These are phyloP conservation scores for Friedmanniomyces endolithicus DNA, from an alignment of 495 filamentous ascomycete species.

Conservation along the genomic window DNA sequence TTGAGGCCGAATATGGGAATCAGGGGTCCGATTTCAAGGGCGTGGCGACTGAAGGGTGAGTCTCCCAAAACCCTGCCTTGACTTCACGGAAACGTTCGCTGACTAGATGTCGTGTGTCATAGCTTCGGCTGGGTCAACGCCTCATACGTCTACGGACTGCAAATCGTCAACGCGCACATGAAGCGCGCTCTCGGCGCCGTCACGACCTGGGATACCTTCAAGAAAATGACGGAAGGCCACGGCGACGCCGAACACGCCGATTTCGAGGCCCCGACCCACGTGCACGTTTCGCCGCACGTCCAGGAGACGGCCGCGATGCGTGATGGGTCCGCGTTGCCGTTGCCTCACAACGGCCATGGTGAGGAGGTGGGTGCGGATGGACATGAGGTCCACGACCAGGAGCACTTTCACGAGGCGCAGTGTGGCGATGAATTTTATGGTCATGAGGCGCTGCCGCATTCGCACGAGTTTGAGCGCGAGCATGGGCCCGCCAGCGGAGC, in stretches of 20 bases:
- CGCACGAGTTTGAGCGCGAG: background rate
- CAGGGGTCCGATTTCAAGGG: constrained; percentile 90
- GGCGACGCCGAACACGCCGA: background rate
- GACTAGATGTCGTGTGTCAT: constrained; percentile 9
- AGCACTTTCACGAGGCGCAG: background rate
- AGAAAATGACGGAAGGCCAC: constrained; percentile 35
- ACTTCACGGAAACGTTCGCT: constrained; percentile 20
- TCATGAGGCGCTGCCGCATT: background rate
- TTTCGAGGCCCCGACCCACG: background rate
- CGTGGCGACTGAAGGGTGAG: constrained; percentile 85
- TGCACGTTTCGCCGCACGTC: constrained; percentile 4
- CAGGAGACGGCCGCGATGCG: background rate
- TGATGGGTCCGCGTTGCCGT: background rate
- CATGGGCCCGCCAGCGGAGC: background rate
- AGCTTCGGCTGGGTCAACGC: constrained; percentile 99
- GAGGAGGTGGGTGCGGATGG: background rate
- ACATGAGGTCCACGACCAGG: background rate
- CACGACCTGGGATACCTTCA: constrained; percentile 68
- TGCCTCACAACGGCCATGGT: background rate
- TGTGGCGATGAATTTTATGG: background rate
- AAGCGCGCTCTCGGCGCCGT: constrained; percentile 71
- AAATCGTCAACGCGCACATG: constrained; percentile 73
- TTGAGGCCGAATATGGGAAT: constrained; percentile 95
- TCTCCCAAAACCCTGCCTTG: background rate
- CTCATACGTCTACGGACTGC: constrained; percentile 80